Base-by-base conservation (phyloP, 2,329 filamentous ascomycete species). In the Scorias spongiosa region DNA sequence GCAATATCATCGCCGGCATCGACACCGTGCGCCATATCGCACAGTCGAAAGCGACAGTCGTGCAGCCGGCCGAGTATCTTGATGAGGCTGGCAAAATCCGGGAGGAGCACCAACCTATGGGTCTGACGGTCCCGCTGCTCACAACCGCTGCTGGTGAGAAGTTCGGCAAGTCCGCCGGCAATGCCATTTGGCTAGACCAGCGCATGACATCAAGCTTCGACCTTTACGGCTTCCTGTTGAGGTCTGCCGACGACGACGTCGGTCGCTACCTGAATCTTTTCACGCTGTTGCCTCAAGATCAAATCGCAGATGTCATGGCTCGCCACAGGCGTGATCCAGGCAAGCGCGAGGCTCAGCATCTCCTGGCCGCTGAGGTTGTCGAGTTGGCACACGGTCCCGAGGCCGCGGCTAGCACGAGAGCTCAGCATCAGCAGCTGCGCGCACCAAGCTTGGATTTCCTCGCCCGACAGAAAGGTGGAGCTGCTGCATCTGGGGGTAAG, bases 151-250 rank as follows among this genome's bases (percentile, higher is more conserved):
- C 83, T 1, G 91, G 91, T 14, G 78, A 77, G 58, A 98, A 98
- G 63, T 88, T 96, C 54, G 91, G 91, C 42, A 98, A 98, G 67
- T 93, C 81, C 49, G 83, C 86, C 2, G 89, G 88, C 20, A 96
- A 96, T 60, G 88, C 89, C 2, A 66, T 98, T 30, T 98, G 91
- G 91, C 74, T 98, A 2, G 86, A 95, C 60, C 71, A 72, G 43
- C 78, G 81, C 54, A 75, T 86, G 74, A 93, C 89, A 1, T 79
- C 74, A 28, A 68, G 79, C 0, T 95, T 89, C 56, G 86, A 96
- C 46, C 70, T 96, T 1, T 96, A 96, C 60, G 76, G 77, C 55
- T 95, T 89, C 68, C 91, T 96, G 54, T 71, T 95, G 50, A 77
- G 85, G 42, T 80, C 82, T 0, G 70, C 87, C 1, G 91, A 98